Conservation (phyloP, 1,284 basidiomycete species). For the Cutaneotrichosporon sp. region DNA sequence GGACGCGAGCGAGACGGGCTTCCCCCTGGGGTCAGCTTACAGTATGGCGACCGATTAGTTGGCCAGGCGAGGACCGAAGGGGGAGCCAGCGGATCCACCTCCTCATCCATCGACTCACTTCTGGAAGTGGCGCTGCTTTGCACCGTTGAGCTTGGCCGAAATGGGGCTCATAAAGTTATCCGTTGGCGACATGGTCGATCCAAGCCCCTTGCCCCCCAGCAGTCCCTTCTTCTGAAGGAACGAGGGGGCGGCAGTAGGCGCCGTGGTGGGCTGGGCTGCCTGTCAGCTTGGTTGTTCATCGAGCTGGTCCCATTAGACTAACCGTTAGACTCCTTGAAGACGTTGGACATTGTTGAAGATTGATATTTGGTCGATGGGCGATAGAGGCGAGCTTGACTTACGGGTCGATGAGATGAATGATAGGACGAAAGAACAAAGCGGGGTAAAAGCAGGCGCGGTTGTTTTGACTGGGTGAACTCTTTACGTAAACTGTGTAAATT, state of each 20-base stretch:
- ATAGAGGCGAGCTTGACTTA: background rate
- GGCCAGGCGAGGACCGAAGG: background rate
- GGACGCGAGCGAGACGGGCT: constrained; percentile 41
- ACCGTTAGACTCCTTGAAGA: constrained; percentile 29
- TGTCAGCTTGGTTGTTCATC: background rate
- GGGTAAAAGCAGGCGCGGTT: constrained; percentile 27
- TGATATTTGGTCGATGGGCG: background rate
- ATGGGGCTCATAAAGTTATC: constrained; percentile 87
- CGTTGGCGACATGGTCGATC: constrained; percentile 76
- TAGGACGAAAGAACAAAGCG: constrained; percentile 1
- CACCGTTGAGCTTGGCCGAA: constrained; percentile 80
- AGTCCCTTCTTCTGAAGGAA: constrained; percentile 52
- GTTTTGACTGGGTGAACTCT: constrained; percentile 12
- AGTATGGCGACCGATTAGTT: background rate
- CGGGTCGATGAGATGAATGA: background rate
- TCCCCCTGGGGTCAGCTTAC: constrained; percentile 25
- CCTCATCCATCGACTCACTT: constrained; percentile 62
- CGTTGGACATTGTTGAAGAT: constrained; percentile 18
- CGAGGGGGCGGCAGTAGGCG: constrained; percentile 26
- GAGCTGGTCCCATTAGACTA: constrained; percentile 1
- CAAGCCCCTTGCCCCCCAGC: constrained; percentile 25
- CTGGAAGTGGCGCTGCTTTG: constrained; percentile 84
- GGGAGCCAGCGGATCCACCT: background rate
- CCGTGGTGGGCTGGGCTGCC: constrained; percentile 12
- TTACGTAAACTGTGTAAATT: constrained; percentile 18